Evolutionary conservation across 768 basidiomycete species (phyloP), one percentile per base, ranked within the genome.

Genomic region (Russula griseocarnosa): DNA sequence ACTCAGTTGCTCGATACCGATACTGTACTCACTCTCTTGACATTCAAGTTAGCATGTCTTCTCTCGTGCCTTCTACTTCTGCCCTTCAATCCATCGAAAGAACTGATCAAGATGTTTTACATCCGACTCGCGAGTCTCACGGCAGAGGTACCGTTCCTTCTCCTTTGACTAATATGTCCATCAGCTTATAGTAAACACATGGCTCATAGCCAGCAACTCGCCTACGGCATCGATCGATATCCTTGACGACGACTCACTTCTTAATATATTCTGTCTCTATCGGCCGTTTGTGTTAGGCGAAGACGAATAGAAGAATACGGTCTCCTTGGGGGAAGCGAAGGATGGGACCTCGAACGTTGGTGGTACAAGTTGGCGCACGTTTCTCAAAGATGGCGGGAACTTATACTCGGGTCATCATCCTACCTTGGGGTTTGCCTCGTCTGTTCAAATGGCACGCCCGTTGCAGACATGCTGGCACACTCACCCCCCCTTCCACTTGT

Each of bases 291-390:
- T 28, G 4, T 40, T 28, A 5, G 24, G 18, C 5, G 40, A 55
- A 24, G 54, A 24, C 1, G 10, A 20, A 2, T 6, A 55, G 24
- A 11, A 9, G 13, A 42, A 3, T 7, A 18, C 5, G 1, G 20
- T n/a, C 14, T 52, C 28, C 1, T 5, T 1, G 6, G 16, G 10
- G 30, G 0, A 14, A 4, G 11, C 1, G 10, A 2, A 0, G 8
- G 3, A 7, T 44, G 56, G 56, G n/a, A 7, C 30, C 2, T 13
- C 3, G 40, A 14, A 5, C 24, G 24, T 6, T 55, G 54, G 54
- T 55, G 54, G 54, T 38, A 55, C 9, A 28, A 40, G 16, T n/a
- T 28, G 5, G 16, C 36, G 5, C 38, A 55, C 9, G 40, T 55
- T 18, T 55, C 40, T 11, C 55, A 20, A 42, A 24, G 55, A 28